Evolutionary conservation across 2,329 filamentous ascomycete genomes (phyloP), one percentile per base, ranked within the genome.

Genomic region (Cercospora citrullina): DNA sequence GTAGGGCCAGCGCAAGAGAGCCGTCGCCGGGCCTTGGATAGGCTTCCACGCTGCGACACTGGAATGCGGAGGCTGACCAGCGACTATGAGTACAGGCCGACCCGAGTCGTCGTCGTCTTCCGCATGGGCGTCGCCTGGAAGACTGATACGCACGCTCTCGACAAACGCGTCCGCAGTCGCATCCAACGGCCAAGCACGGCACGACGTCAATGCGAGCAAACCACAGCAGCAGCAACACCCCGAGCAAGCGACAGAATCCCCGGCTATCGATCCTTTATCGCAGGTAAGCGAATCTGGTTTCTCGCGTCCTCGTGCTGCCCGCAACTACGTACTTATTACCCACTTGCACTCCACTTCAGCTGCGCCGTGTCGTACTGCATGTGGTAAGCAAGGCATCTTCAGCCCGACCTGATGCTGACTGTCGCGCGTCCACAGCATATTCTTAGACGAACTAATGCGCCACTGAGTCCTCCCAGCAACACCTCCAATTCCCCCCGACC

Each of bases 361-460:
- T 64, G 30, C 51, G 53, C 16, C 45, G n/a, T 42, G 61, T 64
- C 61, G 51, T 58, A 63, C 62, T 33, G 31, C 33, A 51, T 26
- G 36, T 30, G 21, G 60, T 45, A 48, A 62, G 36, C 60, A 62
- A 51, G 30, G 16, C 53, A 58, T 28, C 5, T 58, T 58, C 53
- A 58, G 53, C n/a, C 21, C 39, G 16, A 8, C 55, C 64, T 60
- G 30, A 68, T 71, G 65, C 72, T 73, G 67, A 72, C 68, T 64
- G 66, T 68, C 45, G 64, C 67, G 65, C 63, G 61, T 63, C 69
- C 58, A 68, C 70, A 86, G 83, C 84, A 86, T 77, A 85, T 86
- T 68, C 80, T 91, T 63, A 85, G 89, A 75, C 87, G 90, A 72
- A 91, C 89, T 64, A 90, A 88, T 74, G 90, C 89, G 51, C 84